Evolutionary conservation across 2,329 filamentous ascomycete genomes (phyloP).

Genomic region (Pyricularia pennisetigena): DNA sequence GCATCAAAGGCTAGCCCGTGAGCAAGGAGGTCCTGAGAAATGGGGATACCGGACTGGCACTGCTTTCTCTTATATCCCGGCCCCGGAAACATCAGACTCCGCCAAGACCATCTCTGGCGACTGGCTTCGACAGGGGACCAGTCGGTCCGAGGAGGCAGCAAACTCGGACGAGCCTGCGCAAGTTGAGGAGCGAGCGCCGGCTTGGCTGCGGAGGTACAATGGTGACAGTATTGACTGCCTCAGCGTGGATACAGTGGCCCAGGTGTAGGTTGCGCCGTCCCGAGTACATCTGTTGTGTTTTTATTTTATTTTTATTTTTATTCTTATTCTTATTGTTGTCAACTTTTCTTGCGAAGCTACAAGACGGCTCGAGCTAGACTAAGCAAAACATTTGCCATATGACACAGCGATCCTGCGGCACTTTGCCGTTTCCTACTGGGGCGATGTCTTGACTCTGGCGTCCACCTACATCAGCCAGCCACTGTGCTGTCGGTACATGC

Average conservation of each 20-base stretch:
- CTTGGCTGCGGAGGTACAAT: background rate
- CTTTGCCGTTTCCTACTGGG: conserved; percentile 58
- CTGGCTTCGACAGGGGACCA: conserved; percentile 44
- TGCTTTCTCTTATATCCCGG: conserved; percentile 39
- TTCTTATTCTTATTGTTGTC: too few species aligned
- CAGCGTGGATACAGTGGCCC: background rate
- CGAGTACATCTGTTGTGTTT: background rate
- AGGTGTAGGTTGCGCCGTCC: background rate
- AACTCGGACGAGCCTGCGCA: background rate
- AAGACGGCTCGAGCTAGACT: background rate
- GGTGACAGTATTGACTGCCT: background rate
- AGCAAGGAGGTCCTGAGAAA: conserved; percentile 43
- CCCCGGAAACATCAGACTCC: conserved; percentile 8
- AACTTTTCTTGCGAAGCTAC: too few species aligned
- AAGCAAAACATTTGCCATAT: background rate
- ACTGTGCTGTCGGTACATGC: conserved; percentile 40
- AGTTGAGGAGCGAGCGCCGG: background rate
- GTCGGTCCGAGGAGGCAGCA: conserved; percentile 27
- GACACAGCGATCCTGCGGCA: conserved; percentile 47
- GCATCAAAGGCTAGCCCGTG: conserved; percentile 53
- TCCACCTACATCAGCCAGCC: conserved; percentile 57
- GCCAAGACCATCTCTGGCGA: conserved; percentile 41
- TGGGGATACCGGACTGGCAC: conserved; percentile 45
- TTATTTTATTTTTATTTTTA: background rate
- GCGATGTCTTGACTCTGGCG: conserved; percentile 45